Conservation (phyloP, 2,329 filamentous ascomycete genomes). For the Fusarium sulawesiense region DNA sequence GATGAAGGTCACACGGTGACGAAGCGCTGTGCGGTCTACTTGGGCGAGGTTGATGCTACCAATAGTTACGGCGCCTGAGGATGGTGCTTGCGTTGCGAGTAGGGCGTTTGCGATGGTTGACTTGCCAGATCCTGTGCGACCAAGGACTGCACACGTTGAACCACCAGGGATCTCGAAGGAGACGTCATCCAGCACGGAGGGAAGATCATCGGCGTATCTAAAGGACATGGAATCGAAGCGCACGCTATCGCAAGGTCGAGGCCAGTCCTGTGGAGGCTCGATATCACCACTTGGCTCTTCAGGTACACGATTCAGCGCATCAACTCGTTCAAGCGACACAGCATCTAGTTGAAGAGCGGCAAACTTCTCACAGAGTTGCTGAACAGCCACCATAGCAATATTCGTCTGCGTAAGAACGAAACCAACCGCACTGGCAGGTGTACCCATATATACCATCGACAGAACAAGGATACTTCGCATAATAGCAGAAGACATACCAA, state of each 20-base stretch:
- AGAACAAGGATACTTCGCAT: constrained; percentile 80
- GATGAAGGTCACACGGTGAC: constrained; percentile 70
- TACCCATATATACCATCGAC: constrained; percentile 78
- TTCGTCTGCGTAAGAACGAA: constrained; percentile 76
- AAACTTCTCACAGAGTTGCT: constrained; percentile 78
- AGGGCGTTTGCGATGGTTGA: constrained; percentile 76
- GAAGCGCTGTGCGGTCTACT: constrained; percentile 66
- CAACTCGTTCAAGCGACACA: constrained; percentile 86
- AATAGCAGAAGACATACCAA: constrained; percentile 68
- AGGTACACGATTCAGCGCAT: constrained; percentile 83
- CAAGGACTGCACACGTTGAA: constrained; percentile 74
- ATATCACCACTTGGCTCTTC: constrained; percentile 76
- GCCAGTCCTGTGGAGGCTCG: constrained; percentile 81
- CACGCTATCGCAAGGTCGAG: constrained; percentile 76
- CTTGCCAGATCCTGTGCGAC: constrained; percentile 88
- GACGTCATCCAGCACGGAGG: constrained; percentile 76
- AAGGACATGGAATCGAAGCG: constrained; percentile 82
- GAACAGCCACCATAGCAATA: constrained; percentile 52
- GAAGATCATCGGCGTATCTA: constrained; percentile 81
- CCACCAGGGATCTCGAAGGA: constrained; percentile 77
- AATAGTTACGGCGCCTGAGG: constrained; percentile 63
- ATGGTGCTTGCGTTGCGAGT: constrained; percentile 65
- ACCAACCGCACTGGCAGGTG: constrained; percentile 82
- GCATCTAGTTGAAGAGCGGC: constrained; percentile 92
- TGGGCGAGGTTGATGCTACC: constrained; percentile 64